These are phyloP conservation scores for Saprolegnia diclina DNA, from an alignment of 352 stramenopile genomes.

Conservation along the genomic window DNA sequence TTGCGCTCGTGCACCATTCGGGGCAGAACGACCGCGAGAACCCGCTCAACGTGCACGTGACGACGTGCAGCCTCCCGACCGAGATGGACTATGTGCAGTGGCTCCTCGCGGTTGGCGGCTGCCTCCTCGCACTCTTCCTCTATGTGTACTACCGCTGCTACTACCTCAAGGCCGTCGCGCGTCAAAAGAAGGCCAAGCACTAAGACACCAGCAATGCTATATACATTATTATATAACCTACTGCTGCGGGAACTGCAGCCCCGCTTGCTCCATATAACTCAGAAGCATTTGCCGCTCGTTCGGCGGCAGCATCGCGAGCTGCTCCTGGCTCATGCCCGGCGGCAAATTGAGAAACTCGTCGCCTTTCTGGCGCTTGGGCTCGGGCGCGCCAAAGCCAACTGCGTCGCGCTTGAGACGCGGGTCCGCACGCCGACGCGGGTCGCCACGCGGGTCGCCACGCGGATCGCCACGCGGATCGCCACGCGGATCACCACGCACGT, in stretches of 20 bases:
- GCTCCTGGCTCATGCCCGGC: conserved; percentile 73
- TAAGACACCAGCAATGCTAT: not conserved
- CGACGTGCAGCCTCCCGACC: conserved; percentile 34
- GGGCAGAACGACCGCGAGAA: not conserved
- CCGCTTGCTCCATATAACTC: conserved; percentile 70
- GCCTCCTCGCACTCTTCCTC: not conserved
- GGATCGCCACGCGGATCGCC: not conserved
- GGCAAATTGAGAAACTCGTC: conserved; percentile 56
- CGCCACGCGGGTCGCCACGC: not conserved
- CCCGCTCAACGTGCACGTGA: conserved; percentile 25
- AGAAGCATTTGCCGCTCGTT: conserved; percentile 74
- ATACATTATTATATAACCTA: not conserved
- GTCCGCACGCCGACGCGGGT: not conserved
- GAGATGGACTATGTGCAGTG: conserved; percentile 27
- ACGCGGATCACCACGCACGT: not conserved
- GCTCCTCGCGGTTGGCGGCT: conserved; percentile 3
- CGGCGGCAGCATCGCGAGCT: conserved; percentile 68
- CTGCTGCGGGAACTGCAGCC: not conserved
- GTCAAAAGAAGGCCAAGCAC: conserved; percentile 9
- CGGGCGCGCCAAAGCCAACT: not conserved
- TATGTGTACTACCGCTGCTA: conserved; percentile 12
- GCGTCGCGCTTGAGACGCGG: conserved; percentile 18
- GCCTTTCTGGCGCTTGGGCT: conserved; percentile 11
- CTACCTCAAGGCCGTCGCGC: not conserved
- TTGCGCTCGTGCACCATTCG: conserved; percentile 30